Evolutionary conservation across 495 filamentous ascomycete genomes (phyloP).

Genomic region (Stereocaulon alpinum): DNA sequence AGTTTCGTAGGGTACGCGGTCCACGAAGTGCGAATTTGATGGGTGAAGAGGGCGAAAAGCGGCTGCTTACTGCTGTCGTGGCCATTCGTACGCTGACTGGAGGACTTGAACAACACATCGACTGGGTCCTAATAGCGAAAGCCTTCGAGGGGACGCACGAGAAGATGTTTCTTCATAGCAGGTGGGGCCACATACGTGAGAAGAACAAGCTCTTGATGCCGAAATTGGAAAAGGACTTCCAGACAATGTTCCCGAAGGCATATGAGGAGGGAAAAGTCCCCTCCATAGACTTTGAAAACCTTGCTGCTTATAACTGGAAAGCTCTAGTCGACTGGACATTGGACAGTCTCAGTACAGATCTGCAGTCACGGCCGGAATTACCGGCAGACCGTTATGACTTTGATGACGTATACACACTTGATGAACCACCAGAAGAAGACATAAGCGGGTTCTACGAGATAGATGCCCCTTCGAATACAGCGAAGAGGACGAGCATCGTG

Average conservation of each 20-base stretch:
- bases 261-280: conserved; percentile 62
- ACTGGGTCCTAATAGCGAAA: conserved; percentile 62
- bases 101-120: conserved; percentile 54
- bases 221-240: conserved; percentile 66
- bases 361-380: conserved; percentile 35
- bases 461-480: conserved; percentile 26
- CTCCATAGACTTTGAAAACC: conserved; percentile 57
- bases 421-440: conserved; percentile 24
- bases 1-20: conserved; percentile 14
- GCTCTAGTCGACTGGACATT: conserved; percentile 63
- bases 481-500: conserved; percentile 29
- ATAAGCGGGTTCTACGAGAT: conserved; percentile 36
- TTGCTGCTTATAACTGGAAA: conserved; percentile 68
- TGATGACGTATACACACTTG: conserved; percentile 38
- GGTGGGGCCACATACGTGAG: conserved; percentile 48
- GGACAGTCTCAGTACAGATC: conserved; percentile 37
- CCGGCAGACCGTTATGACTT: conserved; percentile 43
- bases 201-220: conserved; percentile 53
- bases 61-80: conserved; percentile 57
- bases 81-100: conserved; percentile 65
- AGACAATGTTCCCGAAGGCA: conserved; percentile 61
- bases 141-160: conserved; percentile 52
- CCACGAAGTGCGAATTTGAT: conserved; percentile 2
- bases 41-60: conserved; percentile 22
- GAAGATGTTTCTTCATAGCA: conserved; percentile 44